Conservation (phyloP, 208 protist species). For the Lotmaria passim region DNA sequence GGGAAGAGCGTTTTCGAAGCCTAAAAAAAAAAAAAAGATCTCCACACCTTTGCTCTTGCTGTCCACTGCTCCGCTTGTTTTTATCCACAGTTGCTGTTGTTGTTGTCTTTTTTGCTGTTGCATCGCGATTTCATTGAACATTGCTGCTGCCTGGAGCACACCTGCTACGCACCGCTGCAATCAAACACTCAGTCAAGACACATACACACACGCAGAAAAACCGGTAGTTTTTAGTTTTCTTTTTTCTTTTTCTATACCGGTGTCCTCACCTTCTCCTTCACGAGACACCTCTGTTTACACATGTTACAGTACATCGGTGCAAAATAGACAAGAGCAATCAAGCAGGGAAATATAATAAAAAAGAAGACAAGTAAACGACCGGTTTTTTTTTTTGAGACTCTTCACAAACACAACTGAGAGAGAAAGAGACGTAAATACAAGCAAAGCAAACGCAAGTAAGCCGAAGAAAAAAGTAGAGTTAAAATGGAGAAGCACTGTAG, state of each 20-base stretch:
- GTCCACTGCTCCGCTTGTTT: not conserved
- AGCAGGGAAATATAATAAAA: too few species aligned
- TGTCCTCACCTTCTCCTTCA: too few species aligned
- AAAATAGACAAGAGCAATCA: too few species aligned
- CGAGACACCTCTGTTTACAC: too few species aligned
- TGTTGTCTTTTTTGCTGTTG: not conserved
- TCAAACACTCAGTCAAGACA: not conserved
- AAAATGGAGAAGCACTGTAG: not conserved
- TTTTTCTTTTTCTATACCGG: too few species aligned
- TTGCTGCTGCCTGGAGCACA: not conserved
- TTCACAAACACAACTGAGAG: too few species aligned
- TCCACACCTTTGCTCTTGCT: not conserved
- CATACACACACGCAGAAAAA: not conserved
- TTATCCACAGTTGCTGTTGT: not conserved
- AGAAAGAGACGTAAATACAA: not conserved
- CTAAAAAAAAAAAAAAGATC: not conserved
- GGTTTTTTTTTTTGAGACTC: too few species aligned
- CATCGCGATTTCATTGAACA: not conserved
- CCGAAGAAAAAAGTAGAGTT: constrained; percentile 8
- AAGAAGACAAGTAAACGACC: too few species aligned
- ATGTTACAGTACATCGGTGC: too few species aligned
- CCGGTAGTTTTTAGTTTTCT: not conserved
- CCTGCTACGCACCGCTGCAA: not conserved
- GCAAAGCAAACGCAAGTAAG: not conserved
- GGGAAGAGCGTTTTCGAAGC: not conserved